phyloP scores from a whole-genome alignment of 2,329 filamentous ascomycete genomes.

The Venturia oleaginea region DNA sequence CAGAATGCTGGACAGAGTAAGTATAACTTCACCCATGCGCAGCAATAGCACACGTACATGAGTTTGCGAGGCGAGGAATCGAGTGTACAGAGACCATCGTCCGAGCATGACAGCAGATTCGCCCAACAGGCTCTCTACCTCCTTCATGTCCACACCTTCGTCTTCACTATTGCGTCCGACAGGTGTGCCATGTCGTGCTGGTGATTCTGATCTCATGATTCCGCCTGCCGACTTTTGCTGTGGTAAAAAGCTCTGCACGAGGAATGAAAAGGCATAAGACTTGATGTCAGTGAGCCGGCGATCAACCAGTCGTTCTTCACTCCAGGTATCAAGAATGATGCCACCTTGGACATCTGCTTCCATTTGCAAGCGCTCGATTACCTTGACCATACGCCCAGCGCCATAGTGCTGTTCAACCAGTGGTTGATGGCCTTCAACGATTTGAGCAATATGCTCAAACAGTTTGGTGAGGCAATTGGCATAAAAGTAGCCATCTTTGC shows the following conservation, averaged over 20 bases:
- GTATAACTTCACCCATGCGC: background rate
- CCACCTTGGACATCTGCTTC: constrained; percentile 95
- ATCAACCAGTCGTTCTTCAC: constrained; percentile 76
- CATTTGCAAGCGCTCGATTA: constrained; percentile 85
- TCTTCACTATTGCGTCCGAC: constrained; percentile 65
- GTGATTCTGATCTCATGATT: constrained; percentile 65
- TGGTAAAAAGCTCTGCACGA: constrained; percentile 87
- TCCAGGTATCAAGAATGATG: constrained; percentile 92
- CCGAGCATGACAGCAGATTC: constrained; percentile 90
- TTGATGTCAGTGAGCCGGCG: constrained; percentile 89
- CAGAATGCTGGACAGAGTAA: background rate
- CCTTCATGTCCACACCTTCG: constrained; percentile 92
- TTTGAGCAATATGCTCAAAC: constrained; percentile 96
- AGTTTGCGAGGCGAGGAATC: constrained; percentile 77
- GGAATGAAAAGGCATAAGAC: constrained; percentile 93
- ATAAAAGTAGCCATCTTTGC: constrained; percentile 80
- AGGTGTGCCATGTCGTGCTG: constrained; percentile 43
- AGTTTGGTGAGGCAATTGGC: constrained; percentile 81
- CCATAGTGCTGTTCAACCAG: constrained; percentile 94
- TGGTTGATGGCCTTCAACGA: constrained; percentile 83
- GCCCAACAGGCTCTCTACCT: constrained; percentile 76
- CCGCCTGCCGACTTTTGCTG: constrained; percentile 53
- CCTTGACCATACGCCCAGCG: constrained; percentile 81
- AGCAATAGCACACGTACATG: constrained; percentile 13
- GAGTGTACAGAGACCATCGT: constrained; percentile 84